A percentile compares a stretch with the other conserved stretches of the same genome.
phyloP scores from a whole-genome alignment of 495 filamentous ascomycete species.

The Aspergillus nidulans region DNA sequence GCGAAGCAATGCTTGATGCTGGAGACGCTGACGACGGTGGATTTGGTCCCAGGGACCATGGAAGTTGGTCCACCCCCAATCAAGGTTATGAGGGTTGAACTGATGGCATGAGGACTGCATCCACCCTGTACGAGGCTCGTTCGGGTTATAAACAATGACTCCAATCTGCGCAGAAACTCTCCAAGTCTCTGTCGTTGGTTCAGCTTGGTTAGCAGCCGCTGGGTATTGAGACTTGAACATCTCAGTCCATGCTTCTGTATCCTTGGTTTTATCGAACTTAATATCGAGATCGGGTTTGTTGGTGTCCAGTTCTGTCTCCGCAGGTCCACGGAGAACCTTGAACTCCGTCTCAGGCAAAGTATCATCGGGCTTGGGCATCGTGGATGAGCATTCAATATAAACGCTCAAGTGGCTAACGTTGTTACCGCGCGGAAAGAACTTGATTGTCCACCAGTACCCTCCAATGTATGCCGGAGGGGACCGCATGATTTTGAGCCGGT shows the following conservation, averaged over 20 bases:
- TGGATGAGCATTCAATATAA: slow-evolving; percentile 58
- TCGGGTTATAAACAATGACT: slow-evolving; percentile 62
- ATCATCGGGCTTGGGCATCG: slow-evolving; percentile 36
- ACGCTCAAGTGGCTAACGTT: slow-evolving; percentile 57
- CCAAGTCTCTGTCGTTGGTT: slow-evolving; percentile 28
- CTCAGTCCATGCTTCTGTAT: slow-evolving; percentile 31
- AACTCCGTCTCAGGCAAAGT: slow-evolving; percentile 37
- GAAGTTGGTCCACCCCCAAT: slow-evolving; percentile 68
- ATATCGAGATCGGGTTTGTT: slow-evolving; percentile 28
- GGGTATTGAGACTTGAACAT: slow-evolving; percentile 31
- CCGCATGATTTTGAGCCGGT: slow-evolving; percentile 54
- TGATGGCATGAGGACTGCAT: slow-evolving; percentile 55
- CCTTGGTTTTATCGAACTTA: slow-evolving; percentile 24
- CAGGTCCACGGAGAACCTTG: slow-evolving; percentile 29
- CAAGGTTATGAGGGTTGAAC: slow-evolving; percentile 53
- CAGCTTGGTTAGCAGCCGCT: slow-evolving; percentile 10
- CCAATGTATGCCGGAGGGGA: slow-evolving; percentile 56
- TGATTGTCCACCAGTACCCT: slow-evolving; percentile 65
- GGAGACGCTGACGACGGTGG: slow-evolving; percentile 50
- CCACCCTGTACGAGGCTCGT: slow-evolving; percentile 58
- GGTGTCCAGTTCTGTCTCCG: slow-evolving; percentile 28
- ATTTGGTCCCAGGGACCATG: slow-evolving; percentile 59
- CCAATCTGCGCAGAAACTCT: slow-evolving; percentile 58
- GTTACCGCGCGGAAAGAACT: slow-evolving; percentile 65
- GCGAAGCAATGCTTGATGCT: slow-evolving; percentile 59